Evolutionary conservation across 225 moss, liverwort and hornwort genomes (phyloP), one percentile per base, ranked within the genome.

Genomic region (Pseudoscleropodium purum): DNA sequence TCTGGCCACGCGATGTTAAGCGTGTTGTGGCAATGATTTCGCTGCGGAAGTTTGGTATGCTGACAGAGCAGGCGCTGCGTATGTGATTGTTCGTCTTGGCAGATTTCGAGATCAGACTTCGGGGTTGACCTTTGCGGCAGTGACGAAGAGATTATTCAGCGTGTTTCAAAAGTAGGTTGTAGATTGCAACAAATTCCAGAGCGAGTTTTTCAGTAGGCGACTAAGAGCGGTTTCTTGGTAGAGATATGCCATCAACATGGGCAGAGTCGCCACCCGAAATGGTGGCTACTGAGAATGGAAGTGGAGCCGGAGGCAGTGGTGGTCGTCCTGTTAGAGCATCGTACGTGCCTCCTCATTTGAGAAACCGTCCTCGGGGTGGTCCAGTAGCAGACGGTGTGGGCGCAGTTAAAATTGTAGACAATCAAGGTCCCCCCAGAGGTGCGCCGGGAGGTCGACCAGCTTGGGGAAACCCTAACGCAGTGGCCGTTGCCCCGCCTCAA

Each of bases 201-300:
- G 79, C 12, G 33, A 54, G 79, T 30, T 49, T 66, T 41, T 20
- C 12, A 26, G 73, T 24, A 4, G 78, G 52, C 26, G 61, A 68
- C 60, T 14, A 24, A 86, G 57, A 49, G 84, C 81, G 81, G 80
- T 65, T 76, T 74, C 60, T 83, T 86, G 73, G 54, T 26, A 94
- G 93, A 95, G 96, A 97, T 95, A 98, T 99, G 98, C 97, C 98
- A 97, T 95, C 96, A 95, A 95, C 96, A 97, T 99, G 98, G 98
- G 91, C 94, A 92, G 98, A 97, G 96, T 95, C 94, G 96, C 96
- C 98, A 96, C 96, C 98, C 94, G 97, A 99, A 60, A 96, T 96
- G 98, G 97, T 97, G 97, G 98, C 95, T 84, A 8, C 87, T 91
- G 97, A 96, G 91, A 96, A 99, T 93, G 97, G 97, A 56, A 64